These are phyloP conservation scores for Penicillium desertorum DNA, from an alignment of 495 filamentous ascomycete genomes.

Conservation along the genomic window DNA sequence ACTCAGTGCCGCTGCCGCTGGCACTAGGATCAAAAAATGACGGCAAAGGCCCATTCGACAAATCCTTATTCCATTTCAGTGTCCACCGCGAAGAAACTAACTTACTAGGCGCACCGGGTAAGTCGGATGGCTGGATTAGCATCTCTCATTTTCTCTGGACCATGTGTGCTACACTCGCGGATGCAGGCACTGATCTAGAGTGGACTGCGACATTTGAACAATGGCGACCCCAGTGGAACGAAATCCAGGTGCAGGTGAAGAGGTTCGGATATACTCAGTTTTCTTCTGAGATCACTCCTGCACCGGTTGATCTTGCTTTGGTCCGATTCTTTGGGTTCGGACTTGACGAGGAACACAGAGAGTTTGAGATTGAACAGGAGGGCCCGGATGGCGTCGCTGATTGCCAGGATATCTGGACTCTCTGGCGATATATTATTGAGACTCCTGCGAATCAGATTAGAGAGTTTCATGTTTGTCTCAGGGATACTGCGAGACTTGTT, in stretches of 20 bases:
- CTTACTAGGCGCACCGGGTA: neutral
- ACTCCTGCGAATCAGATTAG: neutral
- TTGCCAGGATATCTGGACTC: constrained; percentile 5
- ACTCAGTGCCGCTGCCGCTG: neutral
- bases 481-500: constrained; percentile 4
- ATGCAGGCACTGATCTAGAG: neutral
- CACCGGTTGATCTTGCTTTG: neutral
- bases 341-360: neutral
- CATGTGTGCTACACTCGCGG: constrained; percentile 8
- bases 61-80: neutral
- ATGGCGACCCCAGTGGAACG: constrained; percentile 3
- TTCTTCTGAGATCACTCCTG: neutral
- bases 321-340: neutral
- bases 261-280: neutral
- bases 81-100: neutral
- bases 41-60: too few relatives aligned
- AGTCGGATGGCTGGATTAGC: constrained; percentile 6
- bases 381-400: neutral
- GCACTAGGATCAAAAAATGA: neutral
- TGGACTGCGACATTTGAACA: constrained; percentile 3
- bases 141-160: constrained; percentile 7
- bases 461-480: neutral
- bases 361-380: constrained; percentile 4
- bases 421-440: constrained; percentile 7
- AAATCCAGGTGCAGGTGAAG: neutral